Evolutionary conservation across 805 yeast genomes (phyloP).

Genomic region (Myxozyma udenii): DNA sequence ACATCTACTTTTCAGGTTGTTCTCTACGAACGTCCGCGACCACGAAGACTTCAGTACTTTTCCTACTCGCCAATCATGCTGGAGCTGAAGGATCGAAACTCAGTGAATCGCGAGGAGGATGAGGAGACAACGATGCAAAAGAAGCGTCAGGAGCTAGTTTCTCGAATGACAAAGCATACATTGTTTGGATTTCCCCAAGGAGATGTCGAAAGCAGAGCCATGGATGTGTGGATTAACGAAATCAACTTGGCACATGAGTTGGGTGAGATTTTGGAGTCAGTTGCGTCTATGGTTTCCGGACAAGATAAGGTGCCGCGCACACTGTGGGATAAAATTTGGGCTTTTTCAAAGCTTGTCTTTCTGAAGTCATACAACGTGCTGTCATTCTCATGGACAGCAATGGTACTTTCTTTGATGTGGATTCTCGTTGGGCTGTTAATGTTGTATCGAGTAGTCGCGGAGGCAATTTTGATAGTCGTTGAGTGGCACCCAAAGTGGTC

Average conservation of each 20-base stretch:
- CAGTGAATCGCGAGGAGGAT: slow-evolving; percentile 30
- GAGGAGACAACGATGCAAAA: slow-evolving; percentile 30
- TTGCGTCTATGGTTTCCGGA: background rate
- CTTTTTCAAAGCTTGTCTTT: background rate
- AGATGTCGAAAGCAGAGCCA: slow-evolving; percentile 1
- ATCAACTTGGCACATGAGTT: slow-evolving; percentile 40
- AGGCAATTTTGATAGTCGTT: slow-evolving; percentile 35
- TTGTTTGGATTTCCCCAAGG: slow-evolving; percentile 17
- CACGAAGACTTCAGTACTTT: slow-evolving; percentile 68
- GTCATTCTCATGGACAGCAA: slow-evolving; percentile 7
- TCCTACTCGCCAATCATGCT: slow-evolving; percentile 71
- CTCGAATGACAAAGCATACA: slow-evolving; percentile 30
- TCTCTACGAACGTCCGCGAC: slow-evolving; percentile 68
- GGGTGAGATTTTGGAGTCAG: slow-evolving; percentile 30
- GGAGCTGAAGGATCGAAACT: slow-evolving; percentile 43
- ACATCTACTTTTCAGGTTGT: slow-evolving; percentile 39
- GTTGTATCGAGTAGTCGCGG: slow-evolving; percentile 35
- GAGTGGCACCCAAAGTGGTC: slow-evolving; percentile 33
- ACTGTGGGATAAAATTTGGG: background rate
- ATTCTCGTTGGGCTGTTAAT: slow-evolving; percentile 29
- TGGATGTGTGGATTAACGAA: slow-evolving; percentile 36
- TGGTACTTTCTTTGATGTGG: slow-evolving; percentile 15
- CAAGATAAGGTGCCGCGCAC: background rate
- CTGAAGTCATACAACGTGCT: slow-evolving; percentile 12
- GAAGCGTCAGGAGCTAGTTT: slow-evolving; percentile 21